These are phyloP conservation scores for Pneumocystis carinii DNA, from an alignment of 1,139 yeast genomes.

Conservation along the genomic window DNA sequence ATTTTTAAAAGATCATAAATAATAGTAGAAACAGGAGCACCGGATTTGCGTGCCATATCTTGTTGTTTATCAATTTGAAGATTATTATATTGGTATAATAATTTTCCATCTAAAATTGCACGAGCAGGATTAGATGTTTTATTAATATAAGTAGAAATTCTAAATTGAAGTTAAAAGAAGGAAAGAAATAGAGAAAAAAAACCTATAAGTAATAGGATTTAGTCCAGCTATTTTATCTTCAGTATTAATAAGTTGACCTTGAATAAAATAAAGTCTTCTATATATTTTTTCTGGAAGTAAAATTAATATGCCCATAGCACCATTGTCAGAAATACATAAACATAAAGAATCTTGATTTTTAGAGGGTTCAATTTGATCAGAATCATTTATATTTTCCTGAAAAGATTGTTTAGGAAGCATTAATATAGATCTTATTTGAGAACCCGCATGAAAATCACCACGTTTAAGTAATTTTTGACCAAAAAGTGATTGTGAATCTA, in stretches of 20 bases:
- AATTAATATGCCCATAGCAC: slow-evolving; percentile 56
- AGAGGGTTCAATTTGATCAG: slow-evolving; percentile 4
- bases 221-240: slow-evolving; percentile 62
- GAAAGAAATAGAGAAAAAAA: not conserved
- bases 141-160: slow-evolving; percentile 5
- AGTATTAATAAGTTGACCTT: slow-evolving; percentile 72
- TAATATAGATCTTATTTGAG: slow-evolving; percentile 43
- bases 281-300: slow-evolving; percentile 66
- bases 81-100: slow-evolving; percentile 2
- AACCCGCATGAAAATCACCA: slow-evolving; percentile 57
- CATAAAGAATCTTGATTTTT: slow-evolving; percentile 18
- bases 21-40: slow-evolving; percentile 13
- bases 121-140: slow-evolving; percentile 11
- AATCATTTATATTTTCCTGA: slow-evolving; percentile 5
- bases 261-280: slow-evolving; percentile 68
- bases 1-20: slow-evolving; percentile 14
- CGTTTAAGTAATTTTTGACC: slow-evolving; percentile 64
- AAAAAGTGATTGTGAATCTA: slow-evolving; percentile 59
- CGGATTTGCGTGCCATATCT: slow-evolving; percentile 15
- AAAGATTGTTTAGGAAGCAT: slow-evolving; percentile 31
- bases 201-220: slow-evolving; percentile 42
- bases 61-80: not conserved
- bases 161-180: not conserved
- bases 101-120: slow-evolving; percentile 16
- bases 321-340: slow-evolving; percentile 64